These are phyloP conservation scores for Microstegium vimineum DNA, from an alignment of 176 grass and related monocot species.

Conservation along the genomic window DNA sequence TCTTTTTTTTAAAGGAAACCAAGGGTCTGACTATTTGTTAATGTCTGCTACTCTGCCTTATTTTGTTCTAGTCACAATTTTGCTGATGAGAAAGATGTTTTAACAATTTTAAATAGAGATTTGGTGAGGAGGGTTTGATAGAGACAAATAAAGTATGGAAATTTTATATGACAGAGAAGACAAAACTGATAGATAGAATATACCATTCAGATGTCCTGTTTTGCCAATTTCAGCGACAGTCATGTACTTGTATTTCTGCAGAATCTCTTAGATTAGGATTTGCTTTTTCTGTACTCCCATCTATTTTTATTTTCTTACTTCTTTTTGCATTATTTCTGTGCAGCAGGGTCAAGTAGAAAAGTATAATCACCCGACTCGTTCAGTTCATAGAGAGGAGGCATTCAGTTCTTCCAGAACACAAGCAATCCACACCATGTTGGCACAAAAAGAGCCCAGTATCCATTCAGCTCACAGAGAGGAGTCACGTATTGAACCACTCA, in stretches of 20 bases:
- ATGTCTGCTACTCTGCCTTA: not conserved
- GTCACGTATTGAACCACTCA: not conserved
- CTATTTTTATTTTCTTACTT: not conserved
- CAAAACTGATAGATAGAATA: not conserved
- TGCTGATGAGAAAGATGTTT: not conserved
- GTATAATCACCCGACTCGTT: not conserved
- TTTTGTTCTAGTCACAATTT: too few relatives aligned
- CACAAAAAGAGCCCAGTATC: constrained; percentile 1
- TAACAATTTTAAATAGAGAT: not conserved
- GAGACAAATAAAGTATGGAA: not conserved
- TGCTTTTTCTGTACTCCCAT: not conserved
- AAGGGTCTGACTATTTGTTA: not conserved
- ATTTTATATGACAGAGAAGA: not conserved
- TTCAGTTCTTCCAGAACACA: constrained; percentile 9
- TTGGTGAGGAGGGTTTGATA: not conserved
- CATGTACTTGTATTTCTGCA: not conserved
- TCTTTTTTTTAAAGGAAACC: not conserved
- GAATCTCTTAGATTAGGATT: not conserved
- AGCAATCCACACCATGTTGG: not conserved
- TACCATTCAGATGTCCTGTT: not conserved
- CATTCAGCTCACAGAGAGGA: constrained; percentile 10
- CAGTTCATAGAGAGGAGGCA: constrained; percentile 26
- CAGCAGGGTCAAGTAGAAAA: constrained; percentile 12
- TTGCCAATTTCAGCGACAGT: not conserved
- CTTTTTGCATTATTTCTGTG: not conserved